Evolutionary conservation across 805 yeast genomes (phyloP).

Genomic region (Starmera pachycereana): DNA sequence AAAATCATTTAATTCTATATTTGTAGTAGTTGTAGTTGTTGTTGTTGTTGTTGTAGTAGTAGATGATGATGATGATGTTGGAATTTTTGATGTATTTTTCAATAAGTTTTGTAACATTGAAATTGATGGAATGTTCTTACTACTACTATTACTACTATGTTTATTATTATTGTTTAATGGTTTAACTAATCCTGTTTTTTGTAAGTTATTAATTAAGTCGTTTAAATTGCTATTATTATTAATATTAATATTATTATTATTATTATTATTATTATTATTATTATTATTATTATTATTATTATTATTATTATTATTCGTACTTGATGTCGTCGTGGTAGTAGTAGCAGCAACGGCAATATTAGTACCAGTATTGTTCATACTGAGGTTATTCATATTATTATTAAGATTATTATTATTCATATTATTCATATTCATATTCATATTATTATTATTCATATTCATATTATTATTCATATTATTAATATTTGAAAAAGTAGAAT

Average conservation of each 20-base stretch:
- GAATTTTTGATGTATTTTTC: neutral
- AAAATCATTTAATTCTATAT: slow-evolving; percentile 11
- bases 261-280: no score
- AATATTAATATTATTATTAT: no score
- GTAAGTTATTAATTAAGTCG: slow-evolving; percentile 8
- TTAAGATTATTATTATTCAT: no score
- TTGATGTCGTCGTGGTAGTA: neutral
- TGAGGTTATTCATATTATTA: no score
- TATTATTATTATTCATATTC: no score
- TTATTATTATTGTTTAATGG: neutral
- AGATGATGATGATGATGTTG: no score
- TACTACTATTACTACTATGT: neutral
- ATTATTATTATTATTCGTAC: no score
- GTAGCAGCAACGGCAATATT: neutral
- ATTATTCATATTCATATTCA: no score
- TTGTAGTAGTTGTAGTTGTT: slow-evolving; percentile 2
- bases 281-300: no score
- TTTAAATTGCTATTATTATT: slow-evolving; percentile 11
- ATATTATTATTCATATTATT: no score
- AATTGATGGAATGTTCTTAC: slow-evolving; percentile 2
- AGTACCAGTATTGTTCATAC: neutral
- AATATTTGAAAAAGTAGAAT: no score
- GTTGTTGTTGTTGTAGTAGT: no score
- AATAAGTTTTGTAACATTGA: slow-evolving; percentile 4
- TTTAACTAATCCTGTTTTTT: slow-evolving; percentile 15